These are phyloP conservation scores for Kodamaea hsintzibuensis DNA, from an alignment of 805 yeast species.

Conservation along the genomic window DNA sequence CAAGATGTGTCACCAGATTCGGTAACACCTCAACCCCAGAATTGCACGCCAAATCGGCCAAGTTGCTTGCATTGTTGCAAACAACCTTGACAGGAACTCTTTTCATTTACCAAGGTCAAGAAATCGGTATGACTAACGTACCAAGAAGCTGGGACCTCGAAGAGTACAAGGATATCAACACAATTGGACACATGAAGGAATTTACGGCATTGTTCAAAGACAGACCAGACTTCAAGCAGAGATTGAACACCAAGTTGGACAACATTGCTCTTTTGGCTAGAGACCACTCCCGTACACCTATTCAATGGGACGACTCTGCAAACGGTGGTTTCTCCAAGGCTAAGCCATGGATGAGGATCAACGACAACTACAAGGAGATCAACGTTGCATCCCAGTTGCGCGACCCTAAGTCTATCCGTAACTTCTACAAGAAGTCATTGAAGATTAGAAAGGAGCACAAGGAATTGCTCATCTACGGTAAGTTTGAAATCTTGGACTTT, in stretches of 20 bases:
- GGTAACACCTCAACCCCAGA: constrained; percentile 38
- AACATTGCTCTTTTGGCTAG: constrained; percentile 44
- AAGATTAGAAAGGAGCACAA: constrained; percentile 44
- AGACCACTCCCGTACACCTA: constrained; percentile 57
- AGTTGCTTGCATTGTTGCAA: constrained; percentile 49
- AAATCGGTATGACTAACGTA: constrained; percentile 54
- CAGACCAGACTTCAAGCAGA: constrained; percentile 19
- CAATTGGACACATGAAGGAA: constrained; percentile 41
- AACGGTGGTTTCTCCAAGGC: constrained; percentile 50
- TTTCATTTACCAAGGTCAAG: constrained; percentile 62
- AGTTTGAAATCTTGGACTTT: constrained; percentile 43
- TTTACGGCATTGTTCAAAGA: constrained; percentile 27
- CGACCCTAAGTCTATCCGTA: constrained; percentile 46
- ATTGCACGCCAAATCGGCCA: constrained; percentile 42
- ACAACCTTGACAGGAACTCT: constrained; percentile 53
- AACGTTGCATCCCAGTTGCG: constrained; percentile 49
- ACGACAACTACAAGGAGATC: constrained; percentile 49
- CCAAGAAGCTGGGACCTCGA: constrained; percentile 46
- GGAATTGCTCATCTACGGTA: constrained; percentile 49
- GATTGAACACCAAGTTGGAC: constrained; percentile 28
- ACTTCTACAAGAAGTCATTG: constrained; percentile 47
- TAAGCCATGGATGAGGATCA: constrained; percentile 54
- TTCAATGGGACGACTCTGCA: constrained; percentile 49
- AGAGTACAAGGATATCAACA: constrained; percentile 52
- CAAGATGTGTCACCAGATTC: constrained; percentile 52